Conservation (phyloP, 1,284 basidiomycete genomes). For the Fomitopsis betulina region DNA sequence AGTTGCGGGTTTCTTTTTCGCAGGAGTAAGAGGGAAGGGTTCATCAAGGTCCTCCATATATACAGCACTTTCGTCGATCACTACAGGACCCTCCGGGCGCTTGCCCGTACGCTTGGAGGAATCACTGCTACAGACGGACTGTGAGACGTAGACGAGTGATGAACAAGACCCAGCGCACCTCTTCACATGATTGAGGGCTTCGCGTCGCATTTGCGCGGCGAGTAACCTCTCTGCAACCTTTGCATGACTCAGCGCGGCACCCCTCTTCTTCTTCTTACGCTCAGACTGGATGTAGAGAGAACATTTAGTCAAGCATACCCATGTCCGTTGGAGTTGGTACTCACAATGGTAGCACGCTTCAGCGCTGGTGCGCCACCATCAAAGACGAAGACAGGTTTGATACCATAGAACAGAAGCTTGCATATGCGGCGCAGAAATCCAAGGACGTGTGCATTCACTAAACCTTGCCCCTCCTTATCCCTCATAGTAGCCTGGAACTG, state of each 20-base stretch:
- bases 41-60: conserved; percentile 84
- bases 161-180: conserved; percentile 8
- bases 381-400: conserved; percentile 97
- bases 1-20: conserved; percentile 34
- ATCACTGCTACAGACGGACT: conserved; percentile 5
- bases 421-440: conserved; percentile 92
- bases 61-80: conserved; percentile 65
- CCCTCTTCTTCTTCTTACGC: conserved; percentile 82
- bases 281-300: conserved; percentile 55
- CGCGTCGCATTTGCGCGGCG: conserved; percentile 89
- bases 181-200: conserved; percentile 78
- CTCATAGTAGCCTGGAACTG: conserved; percentile 99
- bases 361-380: conserved; percentile 90
- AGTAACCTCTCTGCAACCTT: conserved; percentile 89
- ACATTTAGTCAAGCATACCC: neutral
- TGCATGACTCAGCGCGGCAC: conserved; percentile 79
- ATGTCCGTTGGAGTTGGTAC: conserved; percentile 22
- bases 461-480: conserved; percentile 88
- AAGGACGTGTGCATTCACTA: conserved; percentile 93
- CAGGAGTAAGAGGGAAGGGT: conserved; percentile 47
- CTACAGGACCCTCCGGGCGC: conserved; percentile 33
- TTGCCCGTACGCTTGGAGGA: conserved; percentile 40
- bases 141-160: neutral
- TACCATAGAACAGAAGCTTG: conserved; percentile 94
- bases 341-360: conserved; percentile 84